phyloP scores from a whole-genome alignment of 345 rosid species.

The Citropsis articulata region DNA sequence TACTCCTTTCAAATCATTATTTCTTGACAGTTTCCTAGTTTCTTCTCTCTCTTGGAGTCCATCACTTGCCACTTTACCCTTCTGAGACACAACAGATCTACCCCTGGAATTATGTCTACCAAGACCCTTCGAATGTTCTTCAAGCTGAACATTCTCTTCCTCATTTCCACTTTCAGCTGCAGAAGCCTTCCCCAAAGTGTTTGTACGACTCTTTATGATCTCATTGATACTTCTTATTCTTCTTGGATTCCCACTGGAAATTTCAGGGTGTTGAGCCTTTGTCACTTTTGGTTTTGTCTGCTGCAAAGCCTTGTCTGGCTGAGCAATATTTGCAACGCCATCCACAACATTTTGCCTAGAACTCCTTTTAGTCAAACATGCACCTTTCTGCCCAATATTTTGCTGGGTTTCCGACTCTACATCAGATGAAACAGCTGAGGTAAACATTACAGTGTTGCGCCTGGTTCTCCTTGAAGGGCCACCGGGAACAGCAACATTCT shows the following conservation, averaged over 20 bases:
- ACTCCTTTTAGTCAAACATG: conserved; percentile 2
- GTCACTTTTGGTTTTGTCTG: conserved; percentile 11
- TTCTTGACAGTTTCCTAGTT: conserved; percentile 13
- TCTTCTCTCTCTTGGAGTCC: conserved; percentile 4
- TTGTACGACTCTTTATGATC: conserved; percentile 6
- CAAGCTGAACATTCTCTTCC: conserved; percentile 6
- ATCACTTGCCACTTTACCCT: conserved; percentile 12
- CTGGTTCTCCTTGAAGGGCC: conserved; percentile 27
- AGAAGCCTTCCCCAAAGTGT: conserved; percentile 4
- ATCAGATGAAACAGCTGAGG: conserved; percentile 1
- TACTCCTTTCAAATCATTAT: not conserved
- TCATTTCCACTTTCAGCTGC: conserved; percentile 6
- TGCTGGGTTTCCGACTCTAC: not conserved
- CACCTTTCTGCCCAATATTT: not conserved
- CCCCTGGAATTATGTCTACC: conserved; percentile 12
- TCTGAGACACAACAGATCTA: conserved; percentile 18
- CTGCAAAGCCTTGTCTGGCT: conserved; percentile 8
- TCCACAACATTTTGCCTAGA: conserved; percentile 6
- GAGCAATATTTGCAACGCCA: conserved; percentile 3
- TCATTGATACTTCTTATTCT: not conserved
- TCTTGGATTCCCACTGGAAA: not conserved
- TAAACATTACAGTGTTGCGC: conserved; percentile 17
- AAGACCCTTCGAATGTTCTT: conserved; percentile 5
- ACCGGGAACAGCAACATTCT: not conserved
- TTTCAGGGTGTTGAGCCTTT: conserved; percentile 8